Percentiles rank a stretch among this genome's conserved stretches.
Conservation (phyloP, 441 rosid genomes). For the Erysimum cheiri region DNA sequence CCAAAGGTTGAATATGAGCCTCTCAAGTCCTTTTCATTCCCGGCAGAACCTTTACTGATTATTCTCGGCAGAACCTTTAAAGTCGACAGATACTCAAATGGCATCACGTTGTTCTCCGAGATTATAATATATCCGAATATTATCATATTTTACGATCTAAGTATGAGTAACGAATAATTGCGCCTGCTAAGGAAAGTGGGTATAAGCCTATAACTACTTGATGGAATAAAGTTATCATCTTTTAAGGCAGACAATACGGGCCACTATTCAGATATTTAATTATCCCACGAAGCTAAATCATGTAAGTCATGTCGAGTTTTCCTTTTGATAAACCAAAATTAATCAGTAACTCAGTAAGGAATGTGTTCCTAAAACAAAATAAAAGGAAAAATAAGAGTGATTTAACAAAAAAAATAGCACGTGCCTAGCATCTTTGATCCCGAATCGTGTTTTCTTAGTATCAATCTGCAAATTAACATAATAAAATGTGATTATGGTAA, state of each 20-base stretch:
- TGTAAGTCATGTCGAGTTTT: neutral
- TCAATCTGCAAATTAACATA: conserved; percentile 40
- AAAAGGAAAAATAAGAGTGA: neutral
- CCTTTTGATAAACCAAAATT: conserved; percentile 34
- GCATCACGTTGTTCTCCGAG: conserved; percentile 21
- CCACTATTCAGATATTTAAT: conserved; percentile 22
- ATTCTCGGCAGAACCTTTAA: conserved; percentile 6
- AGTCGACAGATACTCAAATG: conserved; percentile 17
- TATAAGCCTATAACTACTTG: conserved; percentile 24
- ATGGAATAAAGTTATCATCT: conserved; percentile 38
- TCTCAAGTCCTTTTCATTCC: neutral
- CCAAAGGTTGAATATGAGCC: neutral
- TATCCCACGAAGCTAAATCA: neutral
- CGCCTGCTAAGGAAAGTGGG: conserved; percentile 40
- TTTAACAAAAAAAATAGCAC: neutral
- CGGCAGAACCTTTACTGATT: conserved; percentile 8
- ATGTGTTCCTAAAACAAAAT: conserved; percentile 25
- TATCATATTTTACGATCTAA: conserved; percentile 15
- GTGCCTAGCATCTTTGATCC: conserved; percentile 22
- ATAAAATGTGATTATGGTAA: neutral
- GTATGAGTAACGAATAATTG: conserved; percentile 40
- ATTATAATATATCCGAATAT: neutral
- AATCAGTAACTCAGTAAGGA: conserved; percentile 24
- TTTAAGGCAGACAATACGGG: conserved; percentile 37
- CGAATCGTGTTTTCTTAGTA: conserved; percentile 27